Evolutionary conservation across 257 asterid genomes (phyloP), one percentile per base, ranked within the genome.

Genomic region (Orobanche coerulescens): DNA sequence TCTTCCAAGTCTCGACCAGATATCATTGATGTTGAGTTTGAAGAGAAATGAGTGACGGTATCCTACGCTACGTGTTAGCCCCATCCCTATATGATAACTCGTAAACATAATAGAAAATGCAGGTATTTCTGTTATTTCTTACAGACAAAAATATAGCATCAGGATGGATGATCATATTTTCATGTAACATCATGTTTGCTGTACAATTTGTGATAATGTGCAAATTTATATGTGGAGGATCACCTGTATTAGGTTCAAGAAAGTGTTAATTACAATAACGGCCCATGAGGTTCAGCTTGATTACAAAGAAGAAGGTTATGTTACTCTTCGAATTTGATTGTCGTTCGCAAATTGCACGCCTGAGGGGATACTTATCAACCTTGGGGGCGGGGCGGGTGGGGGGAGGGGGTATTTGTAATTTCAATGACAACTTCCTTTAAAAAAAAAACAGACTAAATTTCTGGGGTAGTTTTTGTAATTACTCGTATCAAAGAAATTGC

Each of bases 11-110:
- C 95, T 15, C 73, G 84, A 47, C 95, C 86, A 39, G 90, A 86
- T 51, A 49, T 89, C 56, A 93, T 93, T 6, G 99, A 93, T 72
- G 96, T 93, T 50, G 99, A 93, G 61, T 89, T 82, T 70, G 97
- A 93, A 78, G 99, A 93, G 74, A 89, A 81, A 81, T 88, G 84
- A 84, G 51, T 33, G 31, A 49, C 50, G 64, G 67, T 42, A 42
- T 11, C 23, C n/a, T 55, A 28, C 58, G 71, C 67, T 16, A 59
- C 54, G 64, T 65, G 63, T 42, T 57, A 33, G 61, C 33, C 46
- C 58, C 20, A 55, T 57, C 62, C 4, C 36, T 30, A 6, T 30
- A 30, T 30, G 36, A 22, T 72, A 46, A 43, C 55, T 43, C 36
- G 7, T 40, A 73, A 39, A 42, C 65, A 71, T 61, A 75, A 44